Evolutionary conservation across 2,329 filamentous ascomycete genomes (phyloP), one percentile per base, ranked within the genome.

Genomic region (Nannizzia gypsea): DNA sequence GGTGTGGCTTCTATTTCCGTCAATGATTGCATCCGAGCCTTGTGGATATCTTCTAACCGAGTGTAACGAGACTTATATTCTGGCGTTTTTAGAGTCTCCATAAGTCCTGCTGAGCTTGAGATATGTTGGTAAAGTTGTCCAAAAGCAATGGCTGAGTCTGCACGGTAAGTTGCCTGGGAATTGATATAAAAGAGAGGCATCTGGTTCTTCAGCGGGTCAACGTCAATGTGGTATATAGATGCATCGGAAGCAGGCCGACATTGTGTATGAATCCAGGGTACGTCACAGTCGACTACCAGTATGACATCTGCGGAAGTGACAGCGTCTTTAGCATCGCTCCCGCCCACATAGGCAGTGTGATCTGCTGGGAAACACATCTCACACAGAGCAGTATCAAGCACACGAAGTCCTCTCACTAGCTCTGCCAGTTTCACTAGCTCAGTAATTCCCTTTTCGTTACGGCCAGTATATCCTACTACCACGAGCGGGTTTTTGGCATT

Each of bases 251-350:
- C 78, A 0, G 85, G 85, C 52, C 79, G 78, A 73, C 81, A 85
- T 62, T 84, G 83, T 0, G 89, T 93, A n/a, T 86, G 85, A 59
- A 96, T 90, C 90, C 90, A 96, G 0, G 91, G 91, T 0, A 96
- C 90, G 68, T 96, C 91, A 64, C 90, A 95, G 72, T 96, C 88
- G 24, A 95, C 69, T 1, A 96, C 86, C 0, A 96, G 65, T 61
- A 96, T 95, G 9, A 90, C 82, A 70, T 96, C 92, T 0, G 91
- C 89, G 0, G 83, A 83, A 61, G 79, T 81, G 69, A 96, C 88
- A 46, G 80, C 78, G 1, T 88, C 83, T 57, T 95, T 87, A 2
- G 89, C 89, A 66, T 85, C 95, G 48, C 84, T 80, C 57, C 93
- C 71, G 1, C 91, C 86, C 11, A 89, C 69, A 76, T 82, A 89